Evolutionary conservation across 1,284 basidiomycete genomes (phyloP), one percentile per base, ranked within the genome.

Genomic region (Rhodotorula sp.): DNA sequence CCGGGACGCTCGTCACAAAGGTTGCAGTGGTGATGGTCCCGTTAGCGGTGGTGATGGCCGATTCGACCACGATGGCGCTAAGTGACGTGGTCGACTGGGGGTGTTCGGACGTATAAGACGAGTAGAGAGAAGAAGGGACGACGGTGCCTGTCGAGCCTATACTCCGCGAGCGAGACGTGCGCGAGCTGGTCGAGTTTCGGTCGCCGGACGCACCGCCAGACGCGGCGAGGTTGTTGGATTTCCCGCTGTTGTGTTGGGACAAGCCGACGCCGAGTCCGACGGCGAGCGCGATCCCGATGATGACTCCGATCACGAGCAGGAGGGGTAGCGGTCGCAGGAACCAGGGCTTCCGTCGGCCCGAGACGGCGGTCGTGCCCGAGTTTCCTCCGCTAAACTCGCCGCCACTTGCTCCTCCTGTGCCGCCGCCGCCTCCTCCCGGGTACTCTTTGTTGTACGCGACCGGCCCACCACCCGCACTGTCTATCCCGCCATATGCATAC

Each of bases 211-310:
- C 46, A 3, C 37, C 37, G 37, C 37, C 12, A 8, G 37, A 42
- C 8, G 37, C 30, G 37, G 30, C 10, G 8, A 54, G 26, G 60
- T 30, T n/a, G 33, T 29, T 42, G 6, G 17, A 14, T 22, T 44
- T 12, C 37, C 37, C 37, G n/a, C 29, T n/a, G 62, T 42, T 6
- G 37, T 48, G 49, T 42, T 61, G 57, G 15, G 67, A 64, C 17
- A 75, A 30, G 7, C 73, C 73, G 49, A 75, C 71, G 26, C 73
- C 73, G 14, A 75, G 64, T 1, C 73, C 73, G 30, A 75, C 61
- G 30, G 73, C 73, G 49, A 75, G 71, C 18, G 73, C 73, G 30
- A 70, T 48, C 45, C 67, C 68, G 45, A 75, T 48, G 64, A 70
- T 55, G 62, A 69, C 60, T 18, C 30, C 67, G n/a, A 45, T 33